phyloP scores from a whole-genome alignment of 164 flowering plant genomes.

The Magnolia changhungtana region DNA sequence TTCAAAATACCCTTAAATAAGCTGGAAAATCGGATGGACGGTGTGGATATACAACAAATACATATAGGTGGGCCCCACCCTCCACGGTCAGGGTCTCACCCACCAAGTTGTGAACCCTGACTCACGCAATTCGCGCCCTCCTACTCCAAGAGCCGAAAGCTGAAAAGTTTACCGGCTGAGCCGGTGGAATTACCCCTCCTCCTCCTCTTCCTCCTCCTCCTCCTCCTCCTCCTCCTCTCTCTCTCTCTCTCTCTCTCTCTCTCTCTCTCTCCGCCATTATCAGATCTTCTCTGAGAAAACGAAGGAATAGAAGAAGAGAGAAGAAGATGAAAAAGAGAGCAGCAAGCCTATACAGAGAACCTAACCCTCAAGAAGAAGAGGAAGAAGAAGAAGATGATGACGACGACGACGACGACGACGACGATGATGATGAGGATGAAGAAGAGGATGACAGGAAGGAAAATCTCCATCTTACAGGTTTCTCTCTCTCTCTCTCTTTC shows the following conservation, averaged over 20 bases:
- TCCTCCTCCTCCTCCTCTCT: no score
- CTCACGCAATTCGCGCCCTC: no score
- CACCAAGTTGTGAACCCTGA: no score
- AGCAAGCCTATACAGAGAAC: neutral
- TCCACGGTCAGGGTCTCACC: no score
- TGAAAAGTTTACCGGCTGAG: no score
- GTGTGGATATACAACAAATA: no score
- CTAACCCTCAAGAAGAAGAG: neutral
- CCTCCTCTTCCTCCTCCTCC: no score
- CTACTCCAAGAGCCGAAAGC: no score
- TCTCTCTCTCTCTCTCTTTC: neutral
- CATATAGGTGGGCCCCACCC: no score
- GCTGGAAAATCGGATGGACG: no score
- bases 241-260: neutral
- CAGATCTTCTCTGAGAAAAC: neutral
- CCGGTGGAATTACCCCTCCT: no score
- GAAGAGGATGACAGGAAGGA: neutral
- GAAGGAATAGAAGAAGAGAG: neutral
- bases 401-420: neutral
- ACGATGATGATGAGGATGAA: neutral
- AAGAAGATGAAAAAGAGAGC: neutral
- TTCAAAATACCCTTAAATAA: no score
- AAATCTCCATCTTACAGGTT: neutral
- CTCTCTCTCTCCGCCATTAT: constrained; percentile 1
- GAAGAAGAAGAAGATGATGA: neutral